Conservation (phyloP, 169 alveolate species). For the Eimeria sp. region DNA sequence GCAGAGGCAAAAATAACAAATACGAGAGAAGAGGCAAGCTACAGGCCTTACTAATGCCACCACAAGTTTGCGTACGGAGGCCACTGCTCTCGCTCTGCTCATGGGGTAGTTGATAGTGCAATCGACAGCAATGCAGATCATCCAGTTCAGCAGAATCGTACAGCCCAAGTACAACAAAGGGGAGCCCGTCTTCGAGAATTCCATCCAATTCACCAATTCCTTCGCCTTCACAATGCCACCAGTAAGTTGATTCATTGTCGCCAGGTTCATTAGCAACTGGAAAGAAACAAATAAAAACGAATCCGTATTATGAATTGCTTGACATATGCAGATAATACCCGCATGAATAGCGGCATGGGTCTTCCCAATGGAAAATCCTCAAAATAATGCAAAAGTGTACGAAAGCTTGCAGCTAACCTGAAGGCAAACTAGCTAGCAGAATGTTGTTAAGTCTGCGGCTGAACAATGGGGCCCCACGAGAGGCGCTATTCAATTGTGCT, state of each 20-base stretch:
- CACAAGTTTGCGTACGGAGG: not conserved
- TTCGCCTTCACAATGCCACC: slow-evolving; percentile 15
- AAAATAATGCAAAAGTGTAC: not conserved
- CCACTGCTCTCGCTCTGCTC: slow-evolving; percentile 53
- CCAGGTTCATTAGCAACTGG: slow-evolving; percentile 35
- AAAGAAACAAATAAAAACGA: not conserved
- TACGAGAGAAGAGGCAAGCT: not conserved
- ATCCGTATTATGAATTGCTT: not conserved
- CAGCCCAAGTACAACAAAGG: slow-evolving; percentile 39
- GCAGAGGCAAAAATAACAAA: not conserved
- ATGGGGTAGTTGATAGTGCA: slow-evolving; percentile 42
- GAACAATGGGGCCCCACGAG: not conserved
- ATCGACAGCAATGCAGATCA: slow-evolving; percentile 32
- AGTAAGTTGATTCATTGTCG: slow-evolving; percentile 48
- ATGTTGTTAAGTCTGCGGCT: not conserved
- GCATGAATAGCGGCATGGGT: not conserved
- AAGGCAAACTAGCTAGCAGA: not conserved
- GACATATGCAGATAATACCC: not conserved
- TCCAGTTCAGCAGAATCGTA: slow-evolving; percentile 58
- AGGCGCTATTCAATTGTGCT: not conserved
- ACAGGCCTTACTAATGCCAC: not conserved
- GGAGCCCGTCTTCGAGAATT: slow-evolving; percentile 39
- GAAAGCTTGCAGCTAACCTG: not conserved
- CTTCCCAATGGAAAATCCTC: not conserved
- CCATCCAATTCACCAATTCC: slow-evolving; percentile 70